Evolutionary conservation across 108 stramenopile genomes (phyloP).

Genomic region (Cyclotella baltica): DNA sequence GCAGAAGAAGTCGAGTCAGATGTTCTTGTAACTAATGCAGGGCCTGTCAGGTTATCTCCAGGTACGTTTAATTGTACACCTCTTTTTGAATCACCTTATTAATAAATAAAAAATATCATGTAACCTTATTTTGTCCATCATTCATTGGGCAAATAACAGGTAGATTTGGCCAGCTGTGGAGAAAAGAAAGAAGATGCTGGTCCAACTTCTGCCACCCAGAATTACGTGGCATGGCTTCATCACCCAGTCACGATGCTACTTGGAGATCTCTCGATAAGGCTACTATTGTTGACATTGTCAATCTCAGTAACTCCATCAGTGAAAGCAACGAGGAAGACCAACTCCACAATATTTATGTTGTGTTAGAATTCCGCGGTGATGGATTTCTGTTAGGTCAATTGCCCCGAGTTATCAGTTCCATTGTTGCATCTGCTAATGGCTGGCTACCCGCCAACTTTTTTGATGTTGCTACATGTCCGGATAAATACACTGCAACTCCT

Average conservation of each 20-base stretch:
- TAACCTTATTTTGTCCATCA: too few relatives aligned
- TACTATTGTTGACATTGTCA: conserved; percentile 60
- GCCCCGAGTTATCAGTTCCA: conserved; percentile 59
- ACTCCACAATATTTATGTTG: conserved; percentile 34
- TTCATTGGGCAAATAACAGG: conserved; percentile 26
- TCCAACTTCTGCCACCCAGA: conserved; percentile 75
- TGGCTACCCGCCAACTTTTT: conserved; percentile 69
- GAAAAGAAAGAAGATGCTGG: conserved; percentile 65
- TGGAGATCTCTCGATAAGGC: conserved; percentile 76
- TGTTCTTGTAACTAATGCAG: conserved; percentile 14
- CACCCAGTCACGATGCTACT: conserved; percentile 71
- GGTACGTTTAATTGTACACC: neutral
- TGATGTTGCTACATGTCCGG: conserved; percentile 50
- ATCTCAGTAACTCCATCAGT: neutral
- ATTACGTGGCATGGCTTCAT: conserved; percentile 62
- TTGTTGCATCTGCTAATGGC: conserved; percentile 66
- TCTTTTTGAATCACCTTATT: neutral
- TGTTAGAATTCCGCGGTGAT: conserved; percentile 74
- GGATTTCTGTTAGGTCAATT: conserved; percentile 66
- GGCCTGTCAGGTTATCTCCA: conserved; percentile 34
- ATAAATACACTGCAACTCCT: conserved; percentile 54
- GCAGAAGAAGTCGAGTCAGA: neutral
- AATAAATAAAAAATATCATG: neutral
- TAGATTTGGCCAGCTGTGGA: conserved; percentile 70
- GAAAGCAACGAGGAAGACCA: neutral